phyloP scores from a whole-genome alignment of 257 asterid species.

The Marsdenia floribunda region DNA sequence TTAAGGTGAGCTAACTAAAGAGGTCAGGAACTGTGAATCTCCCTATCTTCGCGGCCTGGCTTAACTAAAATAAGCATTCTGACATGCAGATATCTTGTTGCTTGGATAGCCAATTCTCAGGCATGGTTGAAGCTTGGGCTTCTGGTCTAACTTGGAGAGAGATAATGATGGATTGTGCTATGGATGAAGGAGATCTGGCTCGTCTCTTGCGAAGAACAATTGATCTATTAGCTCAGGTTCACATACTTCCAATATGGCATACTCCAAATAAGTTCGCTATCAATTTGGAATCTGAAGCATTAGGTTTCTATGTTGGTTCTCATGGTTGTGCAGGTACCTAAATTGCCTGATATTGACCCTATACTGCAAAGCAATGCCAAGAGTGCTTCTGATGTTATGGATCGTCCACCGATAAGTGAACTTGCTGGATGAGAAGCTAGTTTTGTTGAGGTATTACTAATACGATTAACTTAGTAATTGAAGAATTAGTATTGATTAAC shows the following conservation, averaged over 20 bases:
- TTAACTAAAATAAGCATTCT: conserved; percentile 14
- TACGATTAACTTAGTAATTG: neutral
- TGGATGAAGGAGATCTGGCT: conserved; percentile 99
- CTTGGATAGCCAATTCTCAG: conserved; percentile 85
- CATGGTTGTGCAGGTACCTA: conserved; percentile 57
- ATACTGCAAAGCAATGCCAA: conserved; percentile 76
- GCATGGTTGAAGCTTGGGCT: conserved; percentile 99
- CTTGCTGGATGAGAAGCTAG: conserved; percentile 48
- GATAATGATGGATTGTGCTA: conserved; percentile 98
- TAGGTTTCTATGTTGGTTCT: neutral
- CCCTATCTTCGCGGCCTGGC: neutral
- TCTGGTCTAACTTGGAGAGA: conserved; percentile 98
- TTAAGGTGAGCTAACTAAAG: conserved; percentile 45
- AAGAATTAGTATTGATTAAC: neutral
- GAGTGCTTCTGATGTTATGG: conserved; percentile 86
- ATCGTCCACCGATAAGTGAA: conserved; percentile 95
- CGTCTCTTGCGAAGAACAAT: conserved; percentile 89
- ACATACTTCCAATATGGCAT: conserved; percentile 1
- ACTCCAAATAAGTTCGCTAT: neutral
- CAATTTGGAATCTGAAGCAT: neutral
- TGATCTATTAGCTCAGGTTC: conserved; percentile 88
- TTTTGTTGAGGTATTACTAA: neutral
- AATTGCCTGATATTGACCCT: conserved; percentile 80
- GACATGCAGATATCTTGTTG: conserved; percentile 74
- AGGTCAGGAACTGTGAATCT: neutral